Conservation (phyloP, 2,329 filamentous ascomycete genomes). For the Fusarium palustre region DNA sequence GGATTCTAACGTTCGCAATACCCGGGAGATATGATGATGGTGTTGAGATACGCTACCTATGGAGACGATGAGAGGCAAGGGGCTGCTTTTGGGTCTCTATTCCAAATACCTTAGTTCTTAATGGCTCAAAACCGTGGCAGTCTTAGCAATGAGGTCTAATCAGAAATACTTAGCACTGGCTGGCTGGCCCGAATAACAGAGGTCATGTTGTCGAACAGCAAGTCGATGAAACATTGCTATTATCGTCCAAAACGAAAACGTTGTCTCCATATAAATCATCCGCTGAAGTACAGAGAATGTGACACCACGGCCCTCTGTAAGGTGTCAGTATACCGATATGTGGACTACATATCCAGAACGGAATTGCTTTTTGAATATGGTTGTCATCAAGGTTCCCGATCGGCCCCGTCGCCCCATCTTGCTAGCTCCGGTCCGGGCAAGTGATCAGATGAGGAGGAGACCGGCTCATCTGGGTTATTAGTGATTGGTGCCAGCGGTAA, state of each 20-base stretch:
- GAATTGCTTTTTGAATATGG: constrained; percentile 3
- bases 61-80: background rate
- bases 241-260: background rate
- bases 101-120: background rate
- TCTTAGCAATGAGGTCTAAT: background rate
- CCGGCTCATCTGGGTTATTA: constrained; percentile 32
- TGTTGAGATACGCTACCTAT: background rate
- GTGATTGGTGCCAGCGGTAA: constrained; percentile 25
- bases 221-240: background rate
- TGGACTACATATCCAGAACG: background rate
- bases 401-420: constrained; percentile 19
- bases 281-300: background rate
- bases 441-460: constrained; percentile 12
- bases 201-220: background rate
- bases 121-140: background rate
- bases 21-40: too few relatives aligned
- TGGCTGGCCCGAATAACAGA: background rate
- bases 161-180: background rate
- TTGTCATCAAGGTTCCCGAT: constrained; percentile 27
- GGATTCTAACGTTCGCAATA: background rate
- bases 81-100: background rate
- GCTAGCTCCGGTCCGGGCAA: constrained; percentile 31
- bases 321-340: background rate
- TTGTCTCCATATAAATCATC: background rate
- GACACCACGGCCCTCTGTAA: background rate